A percentile compares a stretch with the other conserved stretches of the same genome.
phyloP scores from a whole-genome alignment of 208 protist species.

The Trypanosoma vivax region DNA sequence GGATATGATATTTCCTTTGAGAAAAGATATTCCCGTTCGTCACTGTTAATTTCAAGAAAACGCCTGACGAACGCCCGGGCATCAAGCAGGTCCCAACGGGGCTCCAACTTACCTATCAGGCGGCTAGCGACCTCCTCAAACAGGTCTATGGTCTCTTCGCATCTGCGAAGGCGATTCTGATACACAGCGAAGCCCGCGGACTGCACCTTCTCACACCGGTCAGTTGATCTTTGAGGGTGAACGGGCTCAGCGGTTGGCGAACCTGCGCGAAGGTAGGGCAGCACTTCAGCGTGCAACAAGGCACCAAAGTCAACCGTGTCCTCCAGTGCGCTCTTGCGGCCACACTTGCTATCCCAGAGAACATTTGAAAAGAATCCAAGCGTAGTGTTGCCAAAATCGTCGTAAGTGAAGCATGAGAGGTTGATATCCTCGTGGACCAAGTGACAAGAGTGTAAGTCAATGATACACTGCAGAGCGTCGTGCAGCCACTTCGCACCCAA shows the following conservation, averaged over 20 bases:
- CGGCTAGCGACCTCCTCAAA: slow-evolving; percentile 51
- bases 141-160: slow-evolving; percentile 32
- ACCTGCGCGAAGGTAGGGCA: slow-evolving; percentile 26
- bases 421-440: slow-evolving; percentile 43
- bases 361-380: slow-evolving; percentile 46
- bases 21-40: slow-evolving; percentile 35
- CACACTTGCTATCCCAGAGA: slow-evolving; percentile 1
- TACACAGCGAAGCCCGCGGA: too few species aligned
- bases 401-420: slow-evolving; percentile 66
- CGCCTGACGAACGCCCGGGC: slow-evolving; percentile 53
- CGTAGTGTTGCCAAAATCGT: slow-evolving; percentile 67
- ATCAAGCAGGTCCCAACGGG: slow-evolving; percentile 45
- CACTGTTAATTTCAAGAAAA: slow-evolving; percentile 33
- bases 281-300: slow-evolving; percentile 26
- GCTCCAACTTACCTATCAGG: slow-evolving; percentile 51
- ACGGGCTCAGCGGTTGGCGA: not conserved
- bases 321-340: slow-evolving; percentile 14
- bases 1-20: slow-evolving; percentile 41
- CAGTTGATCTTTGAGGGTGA: not conserved
- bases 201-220: too few species aligned
- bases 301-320: slow-evolving; percentile 22
- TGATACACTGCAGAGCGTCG: slow-evolving; percentile 54
- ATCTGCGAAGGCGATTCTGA: too few species aligned
- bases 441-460: slow-evolving; percentile 52
- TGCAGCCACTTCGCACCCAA: slow-evolving; percentile 55